Evolutionary conservation across 495 filamentous ascomycete genomes (phyloP).

Genomic region (Aspergillus diversus): DNA sequence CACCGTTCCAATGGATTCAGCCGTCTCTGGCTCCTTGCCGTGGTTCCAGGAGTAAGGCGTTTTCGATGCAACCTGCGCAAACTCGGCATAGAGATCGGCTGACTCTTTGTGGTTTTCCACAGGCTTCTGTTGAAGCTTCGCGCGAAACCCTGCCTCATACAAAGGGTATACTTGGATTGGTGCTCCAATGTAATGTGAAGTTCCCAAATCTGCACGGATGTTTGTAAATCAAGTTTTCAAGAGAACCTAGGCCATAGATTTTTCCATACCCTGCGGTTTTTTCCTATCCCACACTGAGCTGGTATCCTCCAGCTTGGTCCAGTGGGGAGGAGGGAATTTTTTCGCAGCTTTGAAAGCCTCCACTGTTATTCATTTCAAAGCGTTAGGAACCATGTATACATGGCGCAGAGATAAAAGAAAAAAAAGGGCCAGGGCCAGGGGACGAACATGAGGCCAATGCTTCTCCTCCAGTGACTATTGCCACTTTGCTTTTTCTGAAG

Average conservation of each 20-base stretch:
- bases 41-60: conserved; percentile 16
- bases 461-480: conserved; percentile 59
- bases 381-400: conserved; percentile 30
- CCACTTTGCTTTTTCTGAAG: conserved; percentile 48
- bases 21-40: conserved; percentile 13
- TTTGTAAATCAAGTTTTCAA: neutral
- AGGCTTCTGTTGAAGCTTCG: conserved; percentile 11
- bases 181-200: conserved; percentile 15
- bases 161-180: conserved; percentile 20
- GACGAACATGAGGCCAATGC: conserved; percentile 51
- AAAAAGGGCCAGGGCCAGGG: neutral
- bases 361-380: conserved; percentile 26
- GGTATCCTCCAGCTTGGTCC: conserved; percentile 44
- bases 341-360: conserved; percentile 35
- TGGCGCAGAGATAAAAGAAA: neutral
- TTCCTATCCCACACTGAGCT: conserved; percentile 23
- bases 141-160: conserved; percentile 17
- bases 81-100: conserved; percentile 16
- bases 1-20: conserved; percentile 16
- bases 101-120: conserved; percentile 17
- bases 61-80: conserved; percentile 11
- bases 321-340: conserved; percentile 51
- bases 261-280: conserved; percentile 17
- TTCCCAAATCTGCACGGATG: conserved; percentile 8
- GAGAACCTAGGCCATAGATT: neutral